Evolutionary conservation across 2,329 filamentous ascomycete species (phyloP).

Genomic region (Teratosphaeria nubilosa): DNA sequence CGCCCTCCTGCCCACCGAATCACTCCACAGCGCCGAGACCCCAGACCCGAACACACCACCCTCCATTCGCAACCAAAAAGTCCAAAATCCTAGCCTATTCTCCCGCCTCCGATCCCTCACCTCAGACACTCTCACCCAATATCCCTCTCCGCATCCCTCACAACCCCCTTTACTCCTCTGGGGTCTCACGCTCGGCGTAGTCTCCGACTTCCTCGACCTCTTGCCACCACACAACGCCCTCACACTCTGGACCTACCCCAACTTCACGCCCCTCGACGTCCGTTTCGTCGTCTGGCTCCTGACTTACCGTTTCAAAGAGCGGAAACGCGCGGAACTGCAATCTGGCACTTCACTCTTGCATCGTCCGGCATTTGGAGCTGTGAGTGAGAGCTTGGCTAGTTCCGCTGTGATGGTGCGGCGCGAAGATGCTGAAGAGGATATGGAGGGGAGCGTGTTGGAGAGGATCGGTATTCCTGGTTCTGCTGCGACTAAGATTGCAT

Average conservation of each 20-base stretch:
- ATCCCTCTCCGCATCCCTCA: conserved; percentile 16
- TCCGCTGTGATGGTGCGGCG: conserved; percentile 7
- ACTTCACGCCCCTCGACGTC: conserved; percentile 55
- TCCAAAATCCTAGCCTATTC: conserved; percentile 3
- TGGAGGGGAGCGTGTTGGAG: not conserved
- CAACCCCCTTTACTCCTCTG: conserved; percentile 50
- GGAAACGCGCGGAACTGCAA: conserved; percentile 33
- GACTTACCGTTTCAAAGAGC: conserved; percentile 47
- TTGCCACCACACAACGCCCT: conserved; percentile 54
- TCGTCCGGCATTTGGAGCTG: conserved; percentile 17
- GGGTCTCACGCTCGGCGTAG: conserved; percentile 57
- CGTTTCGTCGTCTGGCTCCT: conserved; percentile 49
- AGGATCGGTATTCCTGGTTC: not conserved
- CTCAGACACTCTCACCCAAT: conserved; percentile 16
- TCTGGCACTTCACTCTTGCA: conserved; percentile 16
- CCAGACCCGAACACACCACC: conserved; percentile 15
- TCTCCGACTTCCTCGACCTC: conserved; percentile 58
- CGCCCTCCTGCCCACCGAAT: conserved; percentile 51
- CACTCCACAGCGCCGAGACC: conserved; percentile 42
- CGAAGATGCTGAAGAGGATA: not conserved
- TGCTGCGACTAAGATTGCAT: not conserved
- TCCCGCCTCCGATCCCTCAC: conserved; percentile 8
- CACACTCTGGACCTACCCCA: conserved; percentile 57
- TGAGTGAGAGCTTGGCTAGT: conserved; percentile 13
- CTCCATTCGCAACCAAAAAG: conserved; percentile 17